Base-by-base conservation (phyloP, 345 rosid genomes). In the Jatropha curcas region DNA sequence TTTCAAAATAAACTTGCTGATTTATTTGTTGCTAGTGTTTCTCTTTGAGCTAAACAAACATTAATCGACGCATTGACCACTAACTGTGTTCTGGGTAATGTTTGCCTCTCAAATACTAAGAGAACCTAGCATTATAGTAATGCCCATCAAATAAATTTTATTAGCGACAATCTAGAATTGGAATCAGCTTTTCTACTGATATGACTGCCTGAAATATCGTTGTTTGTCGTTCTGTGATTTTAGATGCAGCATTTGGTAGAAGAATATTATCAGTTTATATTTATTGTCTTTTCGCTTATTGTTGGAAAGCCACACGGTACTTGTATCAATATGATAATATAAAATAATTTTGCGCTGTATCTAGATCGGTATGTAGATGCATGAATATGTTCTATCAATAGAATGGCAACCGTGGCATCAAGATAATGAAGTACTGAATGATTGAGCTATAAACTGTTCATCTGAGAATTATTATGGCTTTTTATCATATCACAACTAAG, bases 151-250 rank as follows among this genome's bases (percentile, higher is more conserved):
- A 68, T 37, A 24, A 39, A n/a, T 41, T 43, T 2, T 45, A 56
- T 41, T 25, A 16, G 35, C 43, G 25, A 58, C 8, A 41, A 27
- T 70, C 20, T 27, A 17, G 35, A 58, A 37, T 70, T 57, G 52
- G 74, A 71, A 60, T 71, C 58, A n/a, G 31, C 67, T 60, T 71
- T 60, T 46, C 7, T 22, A 22, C 14, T 60, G 74, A 60, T 59
- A 60, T 45, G 74, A 34, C 65, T 45, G 43, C 74, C 58, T 45
- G 34, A 45, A 58, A 35, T n/a, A 55, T 55, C 0, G 55, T 37
- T n/a, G 19, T 33, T 20, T 53, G 14, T 10, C 31, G 19, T 16
- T 16, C 9, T 14, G 34, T 53, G 60, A 55, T 28, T 57, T 31
- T 52, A 39, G 24, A 70, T 19, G 20, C 33, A 35, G 62, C 52